Evolutionary conservation across 257 asterid genomes (phyloP).

Genomic region (Solanum etuberosum): DNA sequence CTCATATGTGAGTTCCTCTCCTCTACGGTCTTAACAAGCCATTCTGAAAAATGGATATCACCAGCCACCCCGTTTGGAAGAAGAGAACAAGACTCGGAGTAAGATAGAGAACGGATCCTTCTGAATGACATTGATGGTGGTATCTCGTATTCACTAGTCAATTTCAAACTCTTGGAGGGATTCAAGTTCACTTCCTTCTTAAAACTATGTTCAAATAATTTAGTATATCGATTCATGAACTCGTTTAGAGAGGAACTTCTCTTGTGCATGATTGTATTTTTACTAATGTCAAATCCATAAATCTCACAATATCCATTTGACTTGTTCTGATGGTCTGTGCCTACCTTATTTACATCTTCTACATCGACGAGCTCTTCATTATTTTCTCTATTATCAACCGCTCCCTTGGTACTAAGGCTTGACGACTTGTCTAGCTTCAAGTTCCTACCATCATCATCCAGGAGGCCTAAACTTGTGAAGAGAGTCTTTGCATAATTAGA

Average conservation of each 20-base stretch:
- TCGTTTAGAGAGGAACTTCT: slow-evolving; percentile 57
- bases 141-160: slow-evolving; percentile 30
- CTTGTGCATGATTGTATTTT: slow-evolving; percentile 2
- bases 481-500: neutral
- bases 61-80: slow-evolving; percentile 7
- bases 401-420: neutral
- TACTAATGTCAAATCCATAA: slow-evolving; percentile 5
- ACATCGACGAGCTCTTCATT: neutral
- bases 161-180: slow-evolving; percentile 53
- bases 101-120: slow-evolving; percentile 46
- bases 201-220: slow-evolving; percentile 29
- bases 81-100: slow-evolving; percentile 28
- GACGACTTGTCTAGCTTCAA: slow-evolving; percentile 2
- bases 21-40: neutral
- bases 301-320: neutral
- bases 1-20: slow-evolving; percentile 5
- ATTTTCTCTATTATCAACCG: neutral
- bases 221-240: slow-evolving; percentile 44
- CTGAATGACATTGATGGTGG: slow-evolving; percentile 16
- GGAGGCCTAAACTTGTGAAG: slow-evolving; percentile 9
- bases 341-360: neutral
- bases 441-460: neutral
- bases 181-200: slow-evolving; percentile 19
- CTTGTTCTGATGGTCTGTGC: neutral
- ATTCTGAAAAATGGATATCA: slow-evolving; percentile 16